Base-by-base conservation (phyloP, 352 stramenopile species). In the Plasmopara muralis region DNA sequence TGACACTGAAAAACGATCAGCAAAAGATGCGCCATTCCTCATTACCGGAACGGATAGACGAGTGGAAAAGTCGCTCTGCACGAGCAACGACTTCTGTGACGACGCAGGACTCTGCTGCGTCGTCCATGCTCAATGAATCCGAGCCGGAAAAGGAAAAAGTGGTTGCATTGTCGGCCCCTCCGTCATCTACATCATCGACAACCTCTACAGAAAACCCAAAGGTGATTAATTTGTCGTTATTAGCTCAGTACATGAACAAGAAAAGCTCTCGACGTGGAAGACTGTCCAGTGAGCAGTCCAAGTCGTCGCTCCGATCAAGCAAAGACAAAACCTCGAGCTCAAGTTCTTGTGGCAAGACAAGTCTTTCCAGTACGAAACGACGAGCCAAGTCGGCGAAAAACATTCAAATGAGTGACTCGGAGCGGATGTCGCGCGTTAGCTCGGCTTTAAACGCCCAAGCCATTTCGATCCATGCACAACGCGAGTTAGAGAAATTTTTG, bases 381-480 rank as follows among this genome's bases (percentile, higher is more conserved):
- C 66, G 64, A 43, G 62, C 68, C 3, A 54, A 57, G 38, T 74
- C 76, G 10, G 68, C 71, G 1, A 74, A 71, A 16, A 73, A 66
- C 13, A 31, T 67, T 14, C 55, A 82, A 9, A 50, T 71, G 46
- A 77, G 57, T 39, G 67, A 70, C 13, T 75, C 70, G 6, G 70
- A 83, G 48, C 70, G 72, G 2, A 70, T 84, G 47, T 85, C 74
- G 4, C 74, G 70, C 13, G 54, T 88, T 4, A 88, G 66, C 39
- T 73, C 64, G 12, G 76, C 82, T 45, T 48, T 89, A 35, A 81
- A 75, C 39, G 76, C 72, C 13, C 78, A 87, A 50, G 62, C 66
- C 0, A 77, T 87, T 47, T 82, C 79, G 18, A 68, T 87, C n/a
- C 48, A 80, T n/a, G 79, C 77, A 10, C 77, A 87, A 58, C 78